A percentile compares a stretch with the other conserved stretches of the same genome.
These are phyloP conservation scores for Colletotrichum graminicola DNA, from an alignment of 2,329 filamentous ascomycete species.

Conservation along the genomic window DNA sequence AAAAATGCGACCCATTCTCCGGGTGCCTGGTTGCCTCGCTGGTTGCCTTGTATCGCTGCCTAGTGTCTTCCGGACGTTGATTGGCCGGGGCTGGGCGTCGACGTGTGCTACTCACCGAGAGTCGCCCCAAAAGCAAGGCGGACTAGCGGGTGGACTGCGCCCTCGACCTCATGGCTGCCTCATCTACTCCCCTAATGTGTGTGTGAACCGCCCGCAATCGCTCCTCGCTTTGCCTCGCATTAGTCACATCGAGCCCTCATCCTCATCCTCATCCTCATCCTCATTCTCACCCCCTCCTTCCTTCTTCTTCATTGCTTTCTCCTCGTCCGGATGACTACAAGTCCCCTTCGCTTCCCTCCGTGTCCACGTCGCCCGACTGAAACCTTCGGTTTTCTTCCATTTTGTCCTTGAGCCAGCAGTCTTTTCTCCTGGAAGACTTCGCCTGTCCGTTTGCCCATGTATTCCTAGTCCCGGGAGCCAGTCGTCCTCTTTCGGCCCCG, in stretches of 20 bases:
- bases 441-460: slow-evolving; percentile 19
- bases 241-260: slow-evolving; percentile 1
- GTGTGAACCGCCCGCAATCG: background rate
- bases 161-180: slow-evolving; percentile 17
- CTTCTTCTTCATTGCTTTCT: slow-evolving; percentile 1
- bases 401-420: slow-evolving; percentile 14
- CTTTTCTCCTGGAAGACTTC: slow-evolving; percentile 1
- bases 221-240: slow-evolving; percentile 1
- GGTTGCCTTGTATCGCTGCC: slow-evolving; percentile 21
- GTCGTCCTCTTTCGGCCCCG: slow-evolving; percentile 25
- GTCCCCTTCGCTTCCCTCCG: background rate
- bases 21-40: slow-evolving; percentile 9
- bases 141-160: slow-evolving; percentile 19
- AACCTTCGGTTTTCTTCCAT: slow-evolving; percentile 29
- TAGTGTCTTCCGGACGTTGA: background rate
- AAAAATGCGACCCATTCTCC: slow-evolving; percentile 17
- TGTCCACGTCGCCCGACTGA: slow-evolving; percentile 27
- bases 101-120: slow-evolving; percentile 17
- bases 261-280: background rate
- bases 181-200: background rate
- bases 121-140: slow-evolving; percentile 27
- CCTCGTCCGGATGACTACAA: slow-evolving; percentile 26
- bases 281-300: slow-evolving; percentile 13
- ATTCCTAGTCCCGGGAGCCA: slow-evolving; percentile 9
- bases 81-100: slow-evolving; percentile 3